A percentile compares a stretch with the other conserved stretches of the same genome.
Evolutionary conservation across 768 basidiomycete species (phyloP).

Genomic region (Phaeolepiota aurea): DNA sequence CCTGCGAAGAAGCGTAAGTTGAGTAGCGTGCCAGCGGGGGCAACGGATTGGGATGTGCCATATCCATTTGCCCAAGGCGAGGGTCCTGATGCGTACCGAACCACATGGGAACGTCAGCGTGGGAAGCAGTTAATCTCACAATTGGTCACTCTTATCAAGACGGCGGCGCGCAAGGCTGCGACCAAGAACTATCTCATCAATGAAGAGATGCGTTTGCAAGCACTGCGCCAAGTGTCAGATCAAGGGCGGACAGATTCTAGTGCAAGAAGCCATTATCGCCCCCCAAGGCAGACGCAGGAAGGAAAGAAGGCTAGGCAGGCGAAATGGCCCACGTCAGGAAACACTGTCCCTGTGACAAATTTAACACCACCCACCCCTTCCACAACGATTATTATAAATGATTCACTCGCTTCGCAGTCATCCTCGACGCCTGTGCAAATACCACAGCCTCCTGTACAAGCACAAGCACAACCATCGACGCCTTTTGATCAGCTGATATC

Average conservation of each 20-base stretch:
- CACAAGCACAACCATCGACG: slow-evolving; percentile 12
- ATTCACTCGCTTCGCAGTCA: not conserved
- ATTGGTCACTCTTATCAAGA: slow-evolving; percentile 50
- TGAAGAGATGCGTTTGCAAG: slow-evolving; percentile 8
- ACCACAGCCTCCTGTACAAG: slow-evolving; percentile 1
- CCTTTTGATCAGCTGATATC: slow-evolving; percentile 31
- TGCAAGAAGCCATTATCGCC: slow-evolving; percentile 21
- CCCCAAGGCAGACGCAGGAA: slow-evolving; percentile 18
- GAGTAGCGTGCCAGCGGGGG: slow-evolving; percentile 67
- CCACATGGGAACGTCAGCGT: slow-evolving; percentile 59
- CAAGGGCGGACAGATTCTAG: not conserved
- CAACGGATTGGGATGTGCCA: slow-evolving; percentile 76
- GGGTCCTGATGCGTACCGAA: slow-evolving; percentile 56
- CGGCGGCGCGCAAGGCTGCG: slow-evolving; percentile 54
- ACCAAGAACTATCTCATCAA: slow-evolving; percentile 36
- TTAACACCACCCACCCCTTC: slow-evolving; percentile 3
- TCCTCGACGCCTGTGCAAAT: slow-evolving; percentile 1
- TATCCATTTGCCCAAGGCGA: slow-evolving; percentile 70
- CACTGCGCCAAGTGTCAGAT: slow-evolving; percentile 1
- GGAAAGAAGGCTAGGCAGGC: slow-evolving; percentile 7
- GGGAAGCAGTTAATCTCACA: slow-evolving; percentile 55
- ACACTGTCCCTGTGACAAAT: slow-evolving; percentile 18
- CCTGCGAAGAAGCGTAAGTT: slow-evolving; percentile 55
- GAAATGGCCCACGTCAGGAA: no score
- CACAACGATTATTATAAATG: not conserved